phyloP scores from a whole-genome alignment of 129 eudicot genomes.

The Pittosporum tobira region DNA sequence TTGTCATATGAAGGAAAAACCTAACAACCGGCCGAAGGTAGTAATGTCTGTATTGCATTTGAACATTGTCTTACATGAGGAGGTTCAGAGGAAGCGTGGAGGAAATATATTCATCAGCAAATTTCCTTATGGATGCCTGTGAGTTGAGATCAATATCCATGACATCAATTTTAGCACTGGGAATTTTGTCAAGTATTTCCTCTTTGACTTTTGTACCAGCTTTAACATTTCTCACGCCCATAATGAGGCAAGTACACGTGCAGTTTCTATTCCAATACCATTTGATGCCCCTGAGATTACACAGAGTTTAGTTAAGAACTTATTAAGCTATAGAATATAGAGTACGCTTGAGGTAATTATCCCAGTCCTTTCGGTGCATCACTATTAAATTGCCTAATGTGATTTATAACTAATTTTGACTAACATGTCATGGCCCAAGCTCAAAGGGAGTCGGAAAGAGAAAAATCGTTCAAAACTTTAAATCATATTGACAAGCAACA shows the following conservation, averaged over 20 bases:
- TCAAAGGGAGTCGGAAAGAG: too few relatives aligned
- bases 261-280: slow-evolving; percentile 48
- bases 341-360: neutral
- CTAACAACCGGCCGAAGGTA: neutral
- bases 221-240: slow-evolving; percentile 50
- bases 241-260: slow-evolving; percentile 46
- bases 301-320: neutral
- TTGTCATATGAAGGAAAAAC: neutral
- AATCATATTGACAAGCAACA: too few relatives aligned
- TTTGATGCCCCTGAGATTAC: slow-evolving; percentile 43
- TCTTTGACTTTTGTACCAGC: slow-evolving; percentile 42
- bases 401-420: too few relatives aligned
- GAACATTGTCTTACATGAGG: slow-evolving; percentile 33
- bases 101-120: slow-evolving; percentile 43
- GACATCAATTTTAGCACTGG: slow-evolving; percentile 49
- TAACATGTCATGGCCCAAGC: too few relatives aligned
- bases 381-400: neutral
- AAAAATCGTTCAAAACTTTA: too few relatives aligned
- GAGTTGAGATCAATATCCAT: slow-evolving; percentile 55
- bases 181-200: slow-evolving; percentile 29
- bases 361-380: too few relatives aligned
- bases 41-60: neutral
- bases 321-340: neutral
- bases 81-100: slow-evolving; percentile 38
- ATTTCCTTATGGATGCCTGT: slow-evolving; percentile 34